These are phyloP conservation scores for Rhytidiadelphus loreus DNA, from an alignment of 225 moss, liverwort and hornwort genomes.

Conservation along the genomic window DNA sequence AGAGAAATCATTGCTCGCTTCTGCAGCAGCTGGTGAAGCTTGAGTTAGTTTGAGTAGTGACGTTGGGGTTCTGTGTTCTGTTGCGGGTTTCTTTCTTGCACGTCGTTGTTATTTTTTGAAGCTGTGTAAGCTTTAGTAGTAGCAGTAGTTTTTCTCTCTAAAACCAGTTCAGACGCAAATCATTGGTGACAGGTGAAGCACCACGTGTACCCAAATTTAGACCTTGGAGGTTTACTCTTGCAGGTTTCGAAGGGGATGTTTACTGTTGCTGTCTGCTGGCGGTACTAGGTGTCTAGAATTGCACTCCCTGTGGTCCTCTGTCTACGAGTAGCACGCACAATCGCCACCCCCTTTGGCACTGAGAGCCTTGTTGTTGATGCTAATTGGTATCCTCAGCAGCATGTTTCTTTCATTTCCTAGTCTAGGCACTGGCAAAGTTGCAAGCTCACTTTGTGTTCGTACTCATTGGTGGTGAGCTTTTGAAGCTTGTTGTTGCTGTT, in stretches of 20 bases:
- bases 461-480: neutral
- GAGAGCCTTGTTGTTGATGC: neutral
- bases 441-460: neutral
- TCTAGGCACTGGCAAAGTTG: neutral
- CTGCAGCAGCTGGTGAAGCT: neutral
- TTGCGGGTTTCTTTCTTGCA: neutral
- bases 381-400: neutral
- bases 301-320: neutral
- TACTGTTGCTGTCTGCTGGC: neutral
- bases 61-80: neutral
- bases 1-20: neutral
- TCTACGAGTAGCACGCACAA: neutral
- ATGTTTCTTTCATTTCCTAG: slow-evolving; percentile 7
- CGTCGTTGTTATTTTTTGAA: neutral
- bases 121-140: neutral
- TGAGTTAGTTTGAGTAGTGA: neutral
- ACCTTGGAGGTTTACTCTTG: neutral
- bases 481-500: neutral
- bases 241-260: neutral
- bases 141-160: neutral
- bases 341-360: neutral
- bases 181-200: neutral
- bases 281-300: neutral
- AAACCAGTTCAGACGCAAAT: neutral
- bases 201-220: neutral